Evolutionary conservation across 345 rosid genomes (phyloP).

Genomic region (Bretschneidera sinensis): DNA sequence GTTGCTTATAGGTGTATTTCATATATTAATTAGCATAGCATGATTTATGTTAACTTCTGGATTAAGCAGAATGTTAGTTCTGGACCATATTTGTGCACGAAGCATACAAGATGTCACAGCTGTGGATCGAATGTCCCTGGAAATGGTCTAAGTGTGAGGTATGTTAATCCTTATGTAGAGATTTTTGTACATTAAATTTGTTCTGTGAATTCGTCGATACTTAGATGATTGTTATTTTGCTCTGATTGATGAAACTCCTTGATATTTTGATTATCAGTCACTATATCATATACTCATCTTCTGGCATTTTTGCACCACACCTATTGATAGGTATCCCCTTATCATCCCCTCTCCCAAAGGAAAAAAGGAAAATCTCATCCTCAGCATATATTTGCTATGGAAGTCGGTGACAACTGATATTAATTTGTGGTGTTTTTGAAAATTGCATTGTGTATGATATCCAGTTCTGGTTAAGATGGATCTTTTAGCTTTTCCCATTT

Average conservation of each 20-base stretch:
- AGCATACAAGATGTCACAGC: conserved; percentile 96
- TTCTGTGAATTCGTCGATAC: neutral
- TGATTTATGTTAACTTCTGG: conserved; percentile 18
- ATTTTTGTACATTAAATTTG: conserved; percentile 1
- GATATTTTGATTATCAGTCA: too few relatives aligned
- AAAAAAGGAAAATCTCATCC: neutral
- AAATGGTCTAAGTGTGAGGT: conserved; percentile 97
- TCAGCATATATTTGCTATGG: neutral
- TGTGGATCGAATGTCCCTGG: conserved; percentile 97
- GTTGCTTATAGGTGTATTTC: conserved; percentile 14
- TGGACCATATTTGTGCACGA: conserved; percentile 95
- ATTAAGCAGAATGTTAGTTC: conserved; percentile 78
- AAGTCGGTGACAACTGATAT: too few relatives aligned
- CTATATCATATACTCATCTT: too few relatives aligned
- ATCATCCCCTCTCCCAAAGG: neutral
- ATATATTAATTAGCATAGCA: conserved; percentile 13
- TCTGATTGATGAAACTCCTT: too few relatives aligned
- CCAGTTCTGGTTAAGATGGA: too few relatives aligned
- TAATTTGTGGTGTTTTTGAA: neutral
- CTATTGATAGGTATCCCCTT: neutral
- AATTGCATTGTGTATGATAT: too few relatives aligned
- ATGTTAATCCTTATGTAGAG: conserved; percentile 13
- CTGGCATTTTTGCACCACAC: neutral
- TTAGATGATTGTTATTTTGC: neutral
- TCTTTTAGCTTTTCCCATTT: too few relatives aligned